phyloP scores from a whole-genome alignment of 1,284 basidiomycete genomes.

The Cryptococcus sp. region DNA sequence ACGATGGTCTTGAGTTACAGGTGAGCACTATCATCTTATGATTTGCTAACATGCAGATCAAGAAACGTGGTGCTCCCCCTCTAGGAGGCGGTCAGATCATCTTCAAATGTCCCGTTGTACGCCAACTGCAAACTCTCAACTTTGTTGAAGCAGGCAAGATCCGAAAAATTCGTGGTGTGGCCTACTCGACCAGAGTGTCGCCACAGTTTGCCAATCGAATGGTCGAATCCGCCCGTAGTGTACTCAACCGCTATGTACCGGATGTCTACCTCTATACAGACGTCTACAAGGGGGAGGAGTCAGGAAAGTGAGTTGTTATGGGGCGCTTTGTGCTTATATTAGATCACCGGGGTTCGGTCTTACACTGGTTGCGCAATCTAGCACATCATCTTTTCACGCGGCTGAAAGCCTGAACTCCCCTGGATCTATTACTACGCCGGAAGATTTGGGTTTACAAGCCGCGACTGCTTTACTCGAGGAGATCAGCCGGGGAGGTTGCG shows the following conservation, averaged over 20 bases:
- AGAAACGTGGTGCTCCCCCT: conserved; percentile 86
- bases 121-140: conserved; percentile 83
- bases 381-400: conserved; percentile 82
- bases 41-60: conserved; percentile 58
- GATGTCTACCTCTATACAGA: conserved; percentile 98
- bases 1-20: conserved; percentile 77
- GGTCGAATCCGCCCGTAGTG: conserved; percentile 85
- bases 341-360: conserved; percentile 96
- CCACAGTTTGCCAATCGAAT: conserved; percentile 97
- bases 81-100: conserved; percentile 88
- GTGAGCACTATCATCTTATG: conserved; percentile 47
- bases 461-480: conserved; percentile 73
- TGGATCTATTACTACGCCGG: conserved; percentile 57
- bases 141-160: conserved; percentile 88
- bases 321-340: not conserved
- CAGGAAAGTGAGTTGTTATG: conserved; percentile 69
- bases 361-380: conserved; percentile 84
- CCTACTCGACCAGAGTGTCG: conserved; percentile 88
- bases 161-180: conserved; percentile 89
- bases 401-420: conserved; percentile 77
- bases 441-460: conserved; percentile 82
- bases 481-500: conserved; percentile 77
- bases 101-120: conserved; percentile 87
- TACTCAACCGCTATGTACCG: conserved; percentile 93
- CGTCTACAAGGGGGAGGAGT: conserved; percentile 95